Percentiles rank a stretch among this genome's conserved stretches.
phyloP scores from a whole-genome alignment of 345 rosid genomes.

The Toxicodendron radicans region DNA sequence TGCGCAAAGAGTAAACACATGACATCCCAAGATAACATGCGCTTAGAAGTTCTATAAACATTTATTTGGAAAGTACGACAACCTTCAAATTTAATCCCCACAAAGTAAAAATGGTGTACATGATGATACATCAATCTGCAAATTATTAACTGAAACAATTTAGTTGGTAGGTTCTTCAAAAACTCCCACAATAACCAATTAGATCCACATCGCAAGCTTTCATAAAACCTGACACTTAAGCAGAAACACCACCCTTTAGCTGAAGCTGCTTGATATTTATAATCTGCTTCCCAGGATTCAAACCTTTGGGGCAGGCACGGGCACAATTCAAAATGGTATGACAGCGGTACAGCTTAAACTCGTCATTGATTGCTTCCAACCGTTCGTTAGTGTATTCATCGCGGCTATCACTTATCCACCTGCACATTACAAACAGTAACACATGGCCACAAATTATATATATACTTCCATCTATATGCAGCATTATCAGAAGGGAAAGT shows the following conservation, averaged over 20 bases:
- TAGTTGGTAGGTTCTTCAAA: slow-evolving; percentile 10
- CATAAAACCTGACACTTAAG: slow-evolving; percentile 3
- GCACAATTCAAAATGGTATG: slow-evolving; percentile 96
- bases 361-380: slow-evolving; percentile 79
- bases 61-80: slow-evolving; percentile 1
- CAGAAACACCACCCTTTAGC: slow-evolving; percentile 25
- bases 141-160: slow-evolving; percentile 22
- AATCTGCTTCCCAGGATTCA: slow-evolving; percentile 96
- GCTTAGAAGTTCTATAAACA: neutral
- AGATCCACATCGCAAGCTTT: slow-evolving; percentile 14
- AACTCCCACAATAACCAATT: slow-evolving; percentile 16
- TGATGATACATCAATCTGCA: slow-evolving; percentile 17
- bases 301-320: slow-evolving; percentile 95
- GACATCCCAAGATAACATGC: neutral
- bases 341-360: slow-evolving; percentile 94
- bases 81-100: slow-evolving; percentile 14
- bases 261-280: slow-evolving; percentile 77
- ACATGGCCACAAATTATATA: too few relatives aligned
- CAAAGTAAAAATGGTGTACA: slow-evolving; percentile 18
- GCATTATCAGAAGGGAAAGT: neutral
- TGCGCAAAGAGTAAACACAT: neutral
- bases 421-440: slow-evolving; percentile 32
- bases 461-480: neutral
- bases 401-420: slow-evolving; percentile 98
- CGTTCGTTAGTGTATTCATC: slow-evolving; percentile 90